Conservation (phyloP, 1,139 yeast genomes). For the Blastobotrys elegans region DNA sequence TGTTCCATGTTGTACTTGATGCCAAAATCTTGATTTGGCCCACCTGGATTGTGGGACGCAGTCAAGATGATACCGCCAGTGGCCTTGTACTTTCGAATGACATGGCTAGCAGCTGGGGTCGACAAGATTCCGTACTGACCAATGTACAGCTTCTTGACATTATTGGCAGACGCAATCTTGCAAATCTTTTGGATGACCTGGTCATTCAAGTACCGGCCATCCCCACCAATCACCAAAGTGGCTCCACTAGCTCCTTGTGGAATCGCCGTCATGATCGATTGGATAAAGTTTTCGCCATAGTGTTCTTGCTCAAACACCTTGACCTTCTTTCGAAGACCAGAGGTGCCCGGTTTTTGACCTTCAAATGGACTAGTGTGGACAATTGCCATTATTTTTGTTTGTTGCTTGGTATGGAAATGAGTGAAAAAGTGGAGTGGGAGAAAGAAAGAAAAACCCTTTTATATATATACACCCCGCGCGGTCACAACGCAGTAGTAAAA, state of each 20-base stretch:
- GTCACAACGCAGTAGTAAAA: neutral
- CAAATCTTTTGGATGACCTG: conserved; percentile 77
- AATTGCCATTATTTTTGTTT: conserved; percentile 17
- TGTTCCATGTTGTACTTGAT: conserved; percentile 92
- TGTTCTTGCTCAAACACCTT: conserved; percentile 72
- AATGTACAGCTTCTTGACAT: conserved; percentile 74
- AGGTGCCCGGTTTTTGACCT: conserved; percentile 97
- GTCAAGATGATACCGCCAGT: conserved; percentile 97
- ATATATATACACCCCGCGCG: neutral
- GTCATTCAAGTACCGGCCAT: conserved; percentile 89
- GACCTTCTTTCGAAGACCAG: conserved; percentile 92
- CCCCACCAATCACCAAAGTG: conserved; percentile 90
- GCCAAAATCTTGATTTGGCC: conserved; percentile 88
- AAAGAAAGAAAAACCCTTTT: neutral
- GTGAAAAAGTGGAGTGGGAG: neutral
- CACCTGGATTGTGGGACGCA: conserved; percentile 99
- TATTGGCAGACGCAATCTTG: conserved; percentile 84
- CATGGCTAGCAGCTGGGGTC: conserved; percentile 94
- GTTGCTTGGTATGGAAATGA: neutral
- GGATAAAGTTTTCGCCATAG: conserved; percentile 92
- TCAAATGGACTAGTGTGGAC: conserved; percentile 66
- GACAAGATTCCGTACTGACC: conserved; percentile 87
- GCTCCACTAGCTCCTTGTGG: conserved; percentile 82
- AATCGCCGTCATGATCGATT: conserved; percentile 75
- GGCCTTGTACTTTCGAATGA: conserved; percentile 70